Percentiles rank a stretch among this genome's conserved stretches.
Evolutionary conservation across 2,329 filamentous ascomycete genomes (phyloP).

Genomic region (Remersonia thermophila): DNA sequence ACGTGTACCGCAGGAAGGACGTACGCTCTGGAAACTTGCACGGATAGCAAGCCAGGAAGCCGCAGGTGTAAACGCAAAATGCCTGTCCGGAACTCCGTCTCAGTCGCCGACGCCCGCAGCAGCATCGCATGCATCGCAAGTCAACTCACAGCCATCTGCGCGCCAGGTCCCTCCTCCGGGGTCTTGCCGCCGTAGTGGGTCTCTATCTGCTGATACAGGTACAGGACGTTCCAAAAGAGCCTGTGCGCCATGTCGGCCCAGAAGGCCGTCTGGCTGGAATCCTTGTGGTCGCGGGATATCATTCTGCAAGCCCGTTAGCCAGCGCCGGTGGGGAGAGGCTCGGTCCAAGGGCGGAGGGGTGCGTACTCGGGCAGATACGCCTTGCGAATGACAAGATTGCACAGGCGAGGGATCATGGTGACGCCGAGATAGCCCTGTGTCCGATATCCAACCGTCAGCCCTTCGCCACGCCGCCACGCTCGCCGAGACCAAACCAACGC

Average conservation of each 20-base stretch:
- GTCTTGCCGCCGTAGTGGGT: conserved; percentile 36
- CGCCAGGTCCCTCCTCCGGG: conserved; percentile 36
- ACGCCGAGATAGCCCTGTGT: conserved; percentile 42
- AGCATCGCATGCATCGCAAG: no score
- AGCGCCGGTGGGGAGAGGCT: neutral
- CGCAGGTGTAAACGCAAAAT: conserved; percentile 44
- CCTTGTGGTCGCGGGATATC: conserved; percentile 28
- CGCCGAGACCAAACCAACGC: no score
- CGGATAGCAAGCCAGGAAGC: conserved; percentile 38
- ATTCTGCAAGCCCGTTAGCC: conserved; percentile 24
- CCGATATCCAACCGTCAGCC: no score
- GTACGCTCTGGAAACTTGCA: conserved; percentile 38
- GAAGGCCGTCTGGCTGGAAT: conserved; percentile 26
- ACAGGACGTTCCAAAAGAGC: conserved; percentile 36
- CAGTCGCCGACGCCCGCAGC: no score
- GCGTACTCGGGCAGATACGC: conserved; percentile 40
- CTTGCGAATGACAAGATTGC: conserved; percentile 43
- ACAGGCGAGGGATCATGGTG: conserved; percentile 42
- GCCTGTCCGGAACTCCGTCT: conserved; percentile 24
- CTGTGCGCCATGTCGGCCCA: conserved; percentile 33
- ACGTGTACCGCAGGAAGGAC: no score
- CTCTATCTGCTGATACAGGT: conserved; percentile 37
- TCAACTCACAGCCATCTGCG: conserved; percentile 37
- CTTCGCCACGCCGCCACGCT: no score
- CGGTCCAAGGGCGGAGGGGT: neutral